Evolutionary conservation across 441 rosid genomes (phyloP).

Genomic region (Erysimum pusillum): DNA sequence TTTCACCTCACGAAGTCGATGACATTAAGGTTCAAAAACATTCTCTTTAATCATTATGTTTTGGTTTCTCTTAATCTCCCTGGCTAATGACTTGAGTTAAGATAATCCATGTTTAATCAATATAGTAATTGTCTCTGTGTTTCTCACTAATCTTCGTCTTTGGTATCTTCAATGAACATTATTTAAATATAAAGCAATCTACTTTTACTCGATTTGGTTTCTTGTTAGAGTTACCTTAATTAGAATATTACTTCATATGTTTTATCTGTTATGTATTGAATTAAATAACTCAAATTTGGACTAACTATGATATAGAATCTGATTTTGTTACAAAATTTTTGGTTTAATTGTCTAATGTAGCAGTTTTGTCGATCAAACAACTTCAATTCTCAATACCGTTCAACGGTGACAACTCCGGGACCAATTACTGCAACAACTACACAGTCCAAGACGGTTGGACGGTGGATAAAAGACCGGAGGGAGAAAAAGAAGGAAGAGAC

Average conservation of each 20-base stretch:
- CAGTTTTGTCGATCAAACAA: slow-evolving; percentile 70
- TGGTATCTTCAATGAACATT: slow-evolving; percentile 15
- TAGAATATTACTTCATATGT: not conserved
- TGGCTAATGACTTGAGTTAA: not conserved
- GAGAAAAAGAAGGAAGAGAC: slow-evolving; percentile 95
- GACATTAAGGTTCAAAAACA: slow-evolving; percentile 63
- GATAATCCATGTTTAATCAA: not conserved
- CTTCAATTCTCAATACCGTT: slow-evolving; percentile 51
- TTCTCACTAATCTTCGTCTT: not conserved
- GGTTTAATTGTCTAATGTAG: slow-evolving; percentile 32
- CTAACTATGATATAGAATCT: not conserved
- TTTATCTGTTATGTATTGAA: not conserved
- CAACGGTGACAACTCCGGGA: slow-evolving; percentile 50
- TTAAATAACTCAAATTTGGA: not conserved
- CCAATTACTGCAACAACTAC: slow-evolving; percentile 49
- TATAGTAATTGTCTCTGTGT: too few species aligned
- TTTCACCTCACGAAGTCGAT: slow-evolving; percentile 83
- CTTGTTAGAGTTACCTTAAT: not conserved
- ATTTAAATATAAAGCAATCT: not conserved
- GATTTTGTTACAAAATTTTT: not conserved
- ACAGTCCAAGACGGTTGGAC: slow-evolving; percentile 84
- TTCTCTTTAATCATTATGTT: slow-evolving; percentile 13
- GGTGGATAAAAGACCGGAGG: slow-evolving; percentile 89
- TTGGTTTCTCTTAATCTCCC: not conserved
- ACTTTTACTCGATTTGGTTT: slow-evolving; percentile 20